These are phyloP conservation scores for Dianthus caryophyllus DNA, from an alignment of 148 eudicot species.

Conservation along the genomic window DNA sequence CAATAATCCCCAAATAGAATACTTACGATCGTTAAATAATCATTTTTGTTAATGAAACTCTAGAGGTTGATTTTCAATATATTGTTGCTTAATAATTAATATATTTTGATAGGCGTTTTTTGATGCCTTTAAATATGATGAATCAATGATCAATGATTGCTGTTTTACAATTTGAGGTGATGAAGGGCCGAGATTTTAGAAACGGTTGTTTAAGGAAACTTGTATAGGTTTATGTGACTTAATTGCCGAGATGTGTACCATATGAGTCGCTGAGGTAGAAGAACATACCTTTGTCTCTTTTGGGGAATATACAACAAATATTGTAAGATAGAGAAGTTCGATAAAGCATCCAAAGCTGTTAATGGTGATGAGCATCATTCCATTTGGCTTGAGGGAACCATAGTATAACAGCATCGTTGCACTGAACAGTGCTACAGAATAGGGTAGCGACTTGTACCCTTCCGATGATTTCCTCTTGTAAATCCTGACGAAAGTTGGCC, in stretches of 20 bases:
- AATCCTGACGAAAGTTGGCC: constrained; percentile 64
- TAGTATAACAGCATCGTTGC: constrained; percentile 52
- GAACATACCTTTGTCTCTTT: constrained; percentile 37
- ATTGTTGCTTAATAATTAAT: background rate
- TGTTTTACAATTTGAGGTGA: background rate
- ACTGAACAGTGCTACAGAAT: constrained; percentile 57
- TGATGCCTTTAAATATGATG: background rate
- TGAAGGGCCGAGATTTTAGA: background rate
- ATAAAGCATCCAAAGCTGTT: constrained; percentile 55
- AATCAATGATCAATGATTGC: background rate
- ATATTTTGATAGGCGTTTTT: background rate
- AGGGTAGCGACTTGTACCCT: constrained; percentile 58
- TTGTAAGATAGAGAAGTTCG: constrained; percentile 39
- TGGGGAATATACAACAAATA: constrained; percentile 47
- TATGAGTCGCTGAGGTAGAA: background rate
- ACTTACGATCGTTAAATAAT: constrained; percentile 2
- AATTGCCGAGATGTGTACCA: background rate
- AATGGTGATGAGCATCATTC: constrained; percentile 44
- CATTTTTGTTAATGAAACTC: background rate
- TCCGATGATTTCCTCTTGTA: constrained; percentile 49
- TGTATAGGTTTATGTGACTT: constrained; percentile 1
- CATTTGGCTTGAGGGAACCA: constrained; percentile 52
- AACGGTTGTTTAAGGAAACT: background rate
- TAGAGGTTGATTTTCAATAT: background rate
- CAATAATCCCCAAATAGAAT: constrained; percentile 8